These are phyloP conservation scores for Phaseolus lunatus DNA, from an alignment of 306 rosid species.

Conservation along the genomic window DNA sequence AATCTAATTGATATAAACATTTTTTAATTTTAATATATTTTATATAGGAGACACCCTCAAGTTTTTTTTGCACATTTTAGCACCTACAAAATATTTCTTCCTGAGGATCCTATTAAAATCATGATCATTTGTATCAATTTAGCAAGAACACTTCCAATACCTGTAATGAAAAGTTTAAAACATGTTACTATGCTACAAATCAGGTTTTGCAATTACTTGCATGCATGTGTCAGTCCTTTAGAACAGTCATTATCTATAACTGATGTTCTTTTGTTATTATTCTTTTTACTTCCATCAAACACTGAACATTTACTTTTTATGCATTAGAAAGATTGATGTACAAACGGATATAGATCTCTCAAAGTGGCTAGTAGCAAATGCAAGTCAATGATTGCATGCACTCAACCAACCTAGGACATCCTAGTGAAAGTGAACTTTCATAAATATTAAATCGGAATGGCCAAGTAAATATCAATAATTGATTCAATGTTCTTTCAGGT, in stretches of 20 bases:
- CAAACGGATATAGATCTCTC: constrained; percentile 28
- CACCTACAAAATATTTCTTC: too few relatives aligned
- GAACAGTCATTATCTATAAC: background rate
- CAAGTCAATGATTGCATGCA: constrained; percentile 37
- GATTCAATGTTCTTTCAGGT: background rate
- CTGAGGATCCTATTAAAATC: too few relatives aligned
- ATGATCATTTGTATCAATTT: background rate
- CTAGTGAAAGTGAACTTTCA: constrained; percentile 42
- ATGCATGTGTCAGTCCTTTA: background rate
- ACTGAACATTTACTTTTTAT: constrained; percentile 12
- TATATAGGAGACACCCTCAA: too few relatives aligned
- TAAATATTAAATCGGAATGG: constrained; percentile 31
- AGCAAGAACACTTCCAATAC: background rate
- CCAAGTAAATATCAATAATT: constrained; percentile 20
- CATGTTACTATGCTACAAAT: background rate
- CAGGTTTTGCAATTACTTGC: background rate
- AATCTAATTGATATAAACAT: too few relatives aligned
- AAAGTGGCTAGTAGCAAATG: constrained; percentile 17
- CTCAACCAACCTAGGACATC: constrained; percentile 16
- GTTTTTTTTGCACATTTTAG: too few relatives aligned
- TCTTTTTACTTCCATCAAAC: background rate
- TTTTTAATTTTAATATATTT: too few relatives aligned
- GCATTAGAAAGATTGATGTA: constrained; percentile 12
- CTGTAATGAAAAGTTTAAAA: background rate
- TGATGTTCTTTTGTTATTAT: background rate